These are phyloP conservation scores for Plasmodium inui DNA, from an alignment of 169 alveolate species.

Conservation along the genomic window DNA sequence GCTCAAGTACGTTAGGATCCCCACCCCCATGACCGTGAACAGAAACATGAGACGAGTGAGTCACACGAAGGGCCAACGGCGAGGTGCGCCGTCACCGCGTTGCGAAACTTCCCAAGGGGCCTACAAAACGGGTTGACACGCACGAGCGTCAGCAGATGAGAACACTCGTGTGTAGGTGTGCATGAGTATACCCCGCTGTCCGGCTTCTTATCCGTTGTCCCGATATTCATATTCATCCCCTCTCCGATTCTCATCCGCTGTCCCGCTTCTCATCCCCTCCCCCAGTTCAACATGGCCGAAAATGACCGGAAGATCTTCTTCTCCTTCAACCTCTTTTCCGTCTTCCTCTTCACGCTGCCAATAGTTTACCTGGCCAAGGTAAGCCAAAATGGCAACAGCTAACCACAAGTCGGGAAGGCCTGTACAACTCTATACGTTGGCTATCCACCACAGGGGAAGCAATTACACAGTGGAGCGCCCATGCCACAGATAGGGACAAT, in stretches of 20 bases:
- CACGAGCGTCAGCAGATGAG: neutral
- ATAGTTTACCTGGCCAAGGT: conserved; percentile 42
- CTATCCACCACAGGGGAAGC: neutral
- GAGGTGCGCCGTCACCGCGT: neutral
- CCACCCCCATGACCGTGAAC: conserved; percentile 2
- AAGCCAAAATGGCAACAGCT: neutral
- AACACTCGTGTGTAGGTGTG: neutral
- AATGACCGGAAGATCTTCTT: conserved; percentile 59
- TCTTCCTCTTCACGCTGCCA: conserved; percentile 39
- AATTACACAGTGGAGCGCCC: neutral
- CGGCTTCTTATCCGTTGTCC: neutral
- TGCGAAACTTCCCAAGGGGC: neutral
- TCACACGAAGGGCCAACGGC: neutral
- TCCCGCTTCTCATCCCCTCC: neutral
- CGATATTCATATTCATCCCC: neutral
- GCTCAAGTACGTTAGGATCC: neutral
- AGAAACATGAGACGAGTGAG: conserved; percentile 8
- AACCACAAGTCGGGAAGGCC: neutral
- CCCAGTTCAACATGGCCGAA: conserved; percentile 75
- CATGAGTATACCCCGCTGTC: too few relatives aligned
- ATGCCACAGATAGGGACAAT: neutral
- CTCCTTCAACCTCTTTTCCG: conserved; percentile 45
- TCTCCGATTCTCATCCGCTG: neutral
- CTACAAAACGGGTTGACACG: neutral
- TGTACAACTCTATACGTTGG: neutral